These are phyloP conservation scores for Xylaria sp. DNA, from an alignment of 2,329 filamentous ascomycete genomes.

Conservation along the genomic window DNA sequence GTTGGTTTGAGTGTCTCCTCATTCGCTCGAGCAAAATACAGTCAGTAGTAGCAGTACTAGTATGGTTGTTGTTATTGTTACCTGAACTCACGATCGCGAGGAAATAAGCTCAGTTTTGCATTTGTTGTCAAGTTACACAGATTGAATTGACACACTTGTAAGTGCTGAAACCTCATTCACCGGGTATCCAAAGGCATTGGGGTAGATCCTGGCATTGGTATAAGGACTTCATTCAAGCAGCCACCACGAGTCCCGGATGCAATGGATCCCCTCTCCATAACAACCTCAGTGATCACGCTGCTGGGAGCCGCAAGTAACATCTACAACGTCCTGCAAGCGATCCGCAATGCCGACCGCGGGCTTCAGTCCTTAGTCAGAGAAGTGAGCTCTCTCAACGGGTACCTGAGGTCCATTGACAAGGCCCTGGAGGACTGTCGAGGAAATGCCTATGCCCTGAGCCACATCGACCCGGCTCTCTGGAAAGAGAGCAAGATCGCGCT, in stretches of 20 bases:
- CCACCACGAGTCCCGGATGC: background rate
- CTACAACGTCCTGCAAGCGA: conserved; percentile 33
- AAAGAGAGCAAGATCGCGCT: conserved; percentile 38
- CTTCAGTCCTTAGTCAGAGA: conserved; percentile 34
- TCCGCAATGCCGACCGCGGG: conserved; percentile 35
- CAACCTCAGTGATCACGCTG: conserved; percentile 35
- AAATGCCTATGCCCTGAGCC: conserved; percentile 32
- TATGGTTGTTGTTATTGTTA: background rate
- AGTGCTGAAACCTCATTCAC: conserved; percentile 3
- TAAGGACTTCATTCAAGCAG: background rate
- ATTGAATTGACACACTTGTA: conserved; percentile 11
- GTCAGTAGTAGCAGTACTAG: background rate
- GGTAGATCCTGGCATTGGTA: background rate
- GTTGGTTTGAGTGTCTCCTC: background rate
- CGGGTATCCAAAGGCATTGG: background rate
- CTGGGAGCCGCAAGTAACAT: conserved; percentile 34
- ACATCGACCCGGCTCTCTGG: conserved; percentile 38
- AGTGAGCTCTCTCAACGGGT: conserved; percentile 32
- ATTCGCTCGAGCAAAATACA: background rate
- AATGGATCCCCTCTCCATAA: conserved; percentile 40
- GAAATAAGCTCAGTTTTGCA: conserved; percentile 8
- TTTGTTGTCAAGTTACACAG: background rate
- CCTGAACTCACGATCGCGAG: background rate
- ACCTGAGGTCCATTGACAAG: conserved; percentile 33
- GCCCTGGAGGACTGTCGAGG: conserved; percentile 35